Conservation (phyloP, 1,284 basidiomycete genomes). For the Ustilago bromivora region DNA sequence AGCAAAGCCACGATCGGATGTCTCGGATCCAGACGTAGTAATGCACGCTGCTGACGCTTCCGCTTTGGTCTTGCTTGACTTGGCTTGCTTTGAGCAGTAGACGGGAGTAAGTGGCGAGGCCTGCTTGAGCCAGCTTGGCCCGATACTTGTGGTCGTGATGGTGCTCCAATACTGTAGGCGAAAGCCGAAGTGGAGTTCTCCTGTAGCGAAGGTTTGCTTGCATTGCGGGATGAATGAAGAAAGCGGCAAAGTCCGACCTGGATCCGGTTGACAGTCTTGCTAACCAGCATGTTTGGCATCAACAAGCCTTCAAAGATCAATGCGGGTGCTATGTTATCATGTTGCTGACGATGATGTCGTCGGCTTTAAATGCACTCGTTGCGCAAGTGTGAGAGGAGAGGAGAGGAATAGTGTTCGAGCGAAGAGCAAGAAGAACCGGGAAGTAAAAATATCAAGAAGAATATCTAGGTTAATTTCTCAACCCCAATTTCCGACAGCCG, state of each 20-base stretch:
- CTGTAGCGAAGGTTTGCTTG: neutral
- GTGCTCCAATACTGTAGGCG: neutral
- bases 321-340: conserved; percentile 1
- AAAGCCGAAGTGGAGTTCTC: neutral
- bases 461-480: conserved; percentile 8
- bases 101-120: neutral
- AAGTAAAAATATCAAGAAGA: neutral
- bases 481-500: conserved; percentile 15
- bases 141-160: neutral
- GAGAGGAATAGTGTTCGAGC: neutral
- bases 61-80: neutral
- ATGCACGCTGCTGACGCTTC: conserved; percentile 9
- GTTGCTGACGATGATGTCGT: neutral
- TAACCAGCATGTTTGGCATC: neutral
- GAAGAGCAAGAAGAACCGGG: neutral
- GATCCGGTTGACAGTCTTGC: neutral
- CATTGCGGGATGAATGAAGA: conserved; percentile 3
- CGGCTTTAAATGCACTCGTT: neutral
- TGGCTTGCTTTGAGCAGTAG: neutral
- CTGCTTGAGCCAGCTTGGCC: neutral
- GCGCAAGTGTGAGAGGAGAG: neutral
- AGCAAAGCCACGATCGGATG: conserved; percentile 22
- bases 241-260: neutral
- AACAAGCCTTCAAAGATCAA: neutral
- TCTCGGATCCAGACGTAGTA: conserved; percentile 26